Conservation (phyloP, 441 rosid genomes). For the Croton laevigatus region DNA sequence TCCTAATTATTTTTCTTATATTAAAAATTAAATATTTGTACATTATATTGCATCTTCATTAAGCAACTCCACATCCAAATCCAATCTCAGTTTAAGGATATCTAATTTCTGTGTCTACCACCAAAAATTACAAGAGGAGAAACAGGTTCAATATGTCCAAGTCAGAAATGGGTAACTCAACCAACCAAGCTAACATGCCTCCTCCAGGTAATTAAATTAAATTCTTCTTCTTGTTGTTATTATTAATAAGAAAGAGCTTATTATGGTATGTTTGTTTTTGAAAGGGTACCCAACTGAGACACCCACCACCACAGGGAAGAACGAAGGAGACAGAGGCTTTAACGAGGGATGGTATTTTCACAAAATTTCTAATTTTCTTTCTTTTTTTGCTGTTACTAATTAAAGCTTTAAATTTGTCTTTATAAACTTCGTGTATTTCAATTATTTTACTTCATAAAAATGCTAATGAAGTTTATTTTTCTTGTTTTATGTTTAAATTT, state of each 20-base stretch:
- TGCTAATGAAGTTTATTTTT: too few species aligned
- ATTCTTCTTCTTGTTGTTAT: neutral
- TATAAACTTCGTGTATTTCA: too few species aligned
- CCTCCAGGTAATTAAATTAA: constrained; percentile 35
- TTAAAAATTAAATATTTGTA: too few species aligned
- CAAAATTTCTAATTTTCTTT: neutral
- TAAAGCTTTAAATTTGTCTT: too few species aligned
- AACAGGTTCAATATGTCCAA: constrained; percentile 24
- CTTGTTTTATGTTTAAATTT: too few species aligned
- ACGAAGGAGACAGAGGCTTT: constrained; percentile 57
- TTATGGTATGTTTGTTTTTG: neutral
- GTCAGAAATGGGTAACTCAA: constrained; percentile 7
- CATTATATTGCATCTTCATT: too few species aligned
- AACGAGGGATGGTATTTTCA: constrained; percentile 52
- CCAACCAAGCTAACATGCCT: constrained; percentile 26
- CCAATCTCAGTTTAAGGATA: neutral
- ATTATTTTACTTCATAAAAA: too few species aligned
- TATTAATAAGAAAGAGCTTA: constrained; percentile 3
- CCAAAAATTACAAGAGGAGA: neutral
- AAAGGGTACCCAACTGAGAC: constrained; percentile 41
- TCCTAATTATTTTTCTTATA: too few species aligned
- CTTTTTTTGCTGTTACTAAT: too few species aligned
- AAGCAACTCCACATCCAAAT: too few species aligned
- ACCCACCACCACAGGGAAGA: constrained; percentile 26
- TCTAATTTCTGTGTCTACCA: neutral